These are phyloP conservation scores for Lolium perenne DNA, from an alignment of 176 grass and related monocot species.

Conservation along the genomic window DNA sequence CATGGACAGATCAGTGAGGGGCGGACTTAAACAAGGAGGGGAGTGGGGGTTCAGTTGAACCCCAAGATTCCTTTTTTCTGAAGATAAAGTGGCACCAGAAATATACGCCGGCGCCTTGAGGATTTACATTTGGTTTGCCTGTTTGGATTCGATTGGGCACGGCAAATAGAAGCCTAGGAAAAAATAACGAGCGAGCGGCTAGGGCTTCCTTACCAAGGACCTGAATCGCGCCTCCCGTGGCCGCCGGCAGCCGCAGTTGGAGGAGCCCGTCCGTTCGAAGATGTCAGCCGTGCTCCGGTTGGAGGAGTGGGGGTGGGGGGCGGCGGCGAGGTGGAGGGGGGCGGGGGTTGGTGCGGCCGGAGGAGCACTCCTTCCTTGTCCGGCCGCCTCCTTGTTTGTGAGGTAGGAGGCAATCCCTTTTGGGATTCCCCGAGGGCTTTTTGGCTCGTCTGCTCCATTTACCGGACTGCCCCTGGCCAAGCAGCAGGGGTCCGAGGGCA, in stretches of 20 bases:
- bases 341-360: background rate
- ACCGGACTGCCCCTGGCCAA: background rate
- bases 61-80: background rate
- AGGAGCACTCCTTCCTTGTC: background rate
- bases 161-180: background rate
- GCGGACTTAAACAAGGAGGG: background rate
- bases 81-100: background rate
- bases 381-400: background rate
- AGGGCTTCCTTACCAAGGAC: background rate
- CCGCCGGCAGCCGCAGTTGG: background rate
- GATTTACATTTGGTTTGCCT: background rate
- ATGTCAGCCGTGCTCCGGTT: background rate
- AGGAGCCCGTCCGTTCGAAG: background rate
- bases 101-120: background rate
- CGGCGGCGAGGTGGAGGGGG: background rate
- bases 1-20: constrained; percentile 18
- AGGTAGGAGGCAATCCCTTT: background rate
- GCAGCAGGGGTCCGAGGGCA: background rate
- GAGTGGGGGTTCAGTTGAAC: background rate
- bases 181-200: background rate
- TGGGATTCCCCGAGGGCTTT: constrained; percentile 23
- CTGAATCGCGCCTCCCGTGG: background rate
- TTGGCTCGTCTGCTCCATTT: background rate
- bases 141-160: background rate
- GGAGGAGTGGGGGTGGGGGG: background rate